phyloP scores from a whole-genome alignment of 805 yeast genomes.

The Ogataea polymorpha region DNA sequence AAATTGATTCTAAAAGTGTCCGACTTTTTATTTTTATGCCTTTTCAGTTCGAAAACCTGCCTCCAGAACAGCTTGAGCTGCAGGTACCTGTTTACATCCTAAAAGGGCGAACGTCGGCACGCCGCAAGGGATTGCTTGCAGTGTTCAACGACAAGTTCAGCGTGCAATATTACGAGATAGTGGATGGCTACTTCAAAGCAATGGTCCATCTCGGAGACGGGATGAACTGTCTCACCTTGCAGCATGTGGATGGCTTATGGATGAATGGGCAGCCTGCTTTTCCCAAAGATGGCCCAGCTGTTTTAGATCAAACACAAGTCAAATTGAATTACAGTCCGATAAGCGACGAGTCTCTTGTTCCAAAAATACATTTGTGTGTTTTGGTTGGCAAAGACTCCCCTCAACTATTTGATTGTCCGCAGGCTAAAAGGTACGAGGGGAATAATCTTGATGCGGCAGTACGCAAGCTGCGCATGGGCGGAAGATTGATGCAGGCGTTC shows the following conservation, averaged over 20 bases:
- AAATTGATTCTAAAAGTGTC: background rate
- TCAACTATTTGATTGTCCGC: slow-evolving; percentile 65
- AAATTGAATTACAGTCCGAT: slow-evolving; percentile 52
- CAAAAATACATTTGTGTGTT: slow-evolving; percentile 76
- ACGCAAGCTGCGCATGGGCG: slow-evolving; percentile 72
- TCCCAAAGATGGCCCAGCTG: slow-evolving; percentile 14
- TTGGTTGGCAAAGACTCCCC: slow-evolving; percentile 75
- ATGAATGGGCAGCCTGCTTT: slow-evolving; percentile 33
- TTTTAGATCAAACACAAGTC: slow-evolving; percentile 15
- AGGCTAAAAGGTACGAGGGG: slow-evolving; percentile 49
- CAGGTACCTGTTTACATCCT: slow-evolving; percentile 48
- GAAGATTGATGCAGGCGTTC: slow-evolving; percentile 84
- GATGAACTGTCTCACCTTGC: slow-evolving; percentile 53
- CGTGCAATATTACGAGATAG: slow-evolving; percentile 66
- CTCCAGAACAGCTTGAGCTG: slow-evolving; percentile 31
- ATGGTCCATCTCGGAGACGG: slow-evolving; percentile 61
- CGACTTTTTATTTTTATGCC: slow-evolving; percentile 17
- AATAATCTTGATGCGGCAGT: slow-evolving; percentile 66
- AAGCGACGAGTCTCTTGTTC: slow-evolving; percentile 36
- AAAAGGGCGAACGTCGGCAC: slow-evolving; percentile 42
- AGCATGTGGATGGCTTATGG: slow-evolving; percentile 40
- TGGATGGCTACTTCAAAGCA: slow-evolving; percentile 70
- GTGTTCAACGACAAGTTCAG: slow-evolving; percentile 53
- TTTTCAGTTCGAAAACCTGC: slow-evolving; percentile 32
- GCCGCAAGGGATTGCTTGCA: slow-evolving; percentile 36